A percentile compares a stretch with the other conserved stretches of the same genome.
Evolutionary conservation across 345 rosid genomes (phyloP).

Genomic region (Ricinus communis): DNA sequence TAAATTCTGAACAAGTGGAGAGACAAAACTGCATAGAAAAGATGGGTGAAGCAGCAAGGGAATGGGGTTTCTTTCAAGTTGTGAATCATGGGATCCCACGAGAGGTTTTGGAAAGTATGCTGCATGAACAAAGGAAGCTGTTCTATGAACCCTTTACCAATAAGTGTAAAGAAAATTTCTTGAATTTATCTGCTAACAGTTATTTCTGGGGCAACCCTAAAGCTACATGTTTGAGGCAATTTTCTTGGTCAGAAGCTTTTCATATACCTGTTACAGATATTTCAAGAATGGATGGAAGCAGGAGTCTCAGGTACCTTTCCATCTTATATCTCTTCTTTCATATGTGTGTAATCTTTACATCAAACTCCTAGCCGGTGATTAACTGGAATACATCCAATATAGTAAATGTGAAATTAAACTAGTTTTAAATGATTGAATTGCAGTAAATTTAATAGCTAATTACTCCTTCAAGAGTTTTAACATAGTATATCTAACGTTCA

Average conservation of each 20-base stretch:
- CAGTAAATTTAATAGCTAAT: too few relatives aligned
- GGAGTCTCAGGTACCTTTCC: slow-evolving; percentile 19
- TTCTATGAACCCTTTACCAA: slow-evolving; percentile 50
- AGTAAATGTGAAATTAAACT: too few relatives aligned
- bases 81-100: slow-evolving; percentile 60
- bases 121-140: slow-evolving; percentile 36
- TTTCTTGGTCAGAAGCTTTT: slow-evolving; percentile 71
- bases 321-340: too few relatives aligned
- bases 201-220: slow-evolving; percentile 81
- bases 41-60: slow-evolving; percentile 47
- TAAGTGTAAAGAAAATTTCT: slow-evolving; percentile 34
- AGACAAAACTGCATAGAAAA: slow-evolving; percentile 40
- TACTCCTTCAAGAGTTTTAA: too few relatives aligned
- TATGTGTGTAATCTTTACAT: too few relatives aligned
- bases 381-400: too few relatives aligned
- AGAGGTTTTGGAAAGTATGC: slow-evolving; percentile 43
- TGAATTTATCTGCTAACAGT: slow-evolving; percentile 34
- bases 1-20: slow-evolving; percentile 17
- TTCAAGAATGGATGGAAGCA: slow-evolving; percentile 1
- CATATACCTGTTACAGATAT: slow-evolving; percentile 57
- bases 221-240: slow-evolving; percentile 55
- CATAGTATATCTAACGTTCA: too few relatives aligned
- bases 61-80: slow-evolving; percentile 80
- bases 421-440: too few relatives aligned
- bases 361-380: too few relatives aligned